Evolutionary conservation across 2,329 filamentous ascomycete species (phyloP).

Genomic region (Davidsoniella eucalypti): DNA sequence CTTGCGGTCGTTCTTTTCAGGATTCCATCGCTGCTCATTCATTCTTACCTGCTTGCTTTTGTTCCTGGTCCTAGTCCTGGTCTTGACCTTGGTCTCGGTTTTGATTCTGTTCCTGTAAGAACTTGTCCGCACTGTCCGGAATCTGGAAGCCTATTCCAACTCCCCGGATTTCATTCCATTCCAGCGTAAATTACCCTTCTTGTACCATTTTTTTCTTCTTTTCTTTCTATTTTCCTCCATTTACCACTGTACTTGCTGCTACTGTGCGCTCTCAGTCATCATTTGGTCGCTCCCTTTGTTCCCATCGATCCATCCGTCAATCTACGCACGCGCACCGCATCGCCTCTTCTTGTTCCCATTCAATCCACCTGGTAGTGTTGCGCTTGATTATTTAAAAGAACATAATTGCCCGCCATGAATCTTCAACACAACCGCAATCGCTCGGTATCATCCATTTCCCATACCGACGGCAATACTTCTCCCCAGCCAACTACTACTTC

Average conservation of each 20-base stretch:
- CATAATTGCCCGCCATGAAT: constrained; percentile 23
- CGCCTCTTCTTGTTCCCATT: constrained; percentile 7
- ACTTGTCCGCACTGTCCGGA: background rate
- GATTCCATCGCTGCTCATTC: too few species aligned
- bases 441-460: constrained; percentile 44
- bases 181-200: background rate
- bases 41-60: background rate
- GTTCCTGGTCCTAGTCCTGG: background rate
- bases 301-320: background rate
- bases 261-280: background rate
- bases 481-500: constrained; percentile 47
- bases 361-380: background rate
- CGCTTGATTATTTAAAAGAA: background rate
- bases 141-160: constrained; percentile 6
- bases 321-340: constrained; percentile 5
- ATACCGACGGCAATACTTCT: constrained; percentile 28
- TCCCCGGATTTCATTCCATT: background rate
- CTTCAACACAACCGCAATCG: constrained; percentile 27
- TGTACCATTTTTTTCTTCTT: background rate
- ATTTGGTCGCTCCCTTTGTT: background rate
- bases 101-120: background rate
- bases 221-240: background rate
- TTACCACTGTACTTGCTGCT: background rate
- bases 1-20: too few species aligned
- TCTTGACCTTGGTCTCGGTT: background rate